Evolutionary conservation across 1,139 yeast genomes (phyloP).

Genomic region (Candida frijolesensis): DNA sequence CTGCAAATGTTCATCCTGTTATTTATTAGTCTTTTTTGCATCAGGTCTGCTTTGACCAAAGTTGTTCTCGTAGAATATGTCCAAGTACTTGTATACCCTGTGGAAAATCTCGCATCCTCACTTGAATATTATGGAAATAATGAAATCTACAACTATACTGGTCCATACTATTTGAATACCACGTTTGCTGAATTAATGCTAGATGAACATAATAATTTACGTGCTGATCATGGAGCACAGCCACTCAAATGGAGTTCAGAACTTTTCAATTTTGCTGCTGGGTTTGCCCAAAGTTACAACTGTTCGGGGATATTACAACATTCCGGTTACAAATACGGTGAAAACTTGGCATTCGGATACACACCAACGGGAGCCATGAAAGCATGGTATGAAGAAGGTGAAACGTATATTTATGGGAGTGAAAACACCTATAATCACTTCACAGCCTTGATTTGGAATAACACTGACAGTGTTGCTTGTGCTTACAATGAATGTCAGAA

Average conservation of each 20-base stretch:
- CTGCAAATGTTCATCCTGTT: neutral
- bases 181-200: slow-evolving; percentile 29
- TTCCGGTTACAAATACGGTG: slow-evolving; percentile 40
- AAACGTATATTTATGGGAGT: slow-evolving; percentile 27
- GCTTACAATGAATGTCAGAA: slow-evolving; percentile 40
- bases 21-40: neutral
- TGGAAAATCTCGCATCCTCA: no score
- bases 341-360: slow-evolving; percentile 43
- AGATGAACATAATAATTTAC: slow-evolving; percentile 29
- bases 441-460: slow-evolving; percentile 45
- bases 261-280: slow-evolving; percentile 32
- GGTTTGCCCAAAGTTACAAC: slow-evolving; percentile 30
- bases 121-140: no score
- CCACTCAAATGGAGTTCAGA: slow-evolving; percentile 33
- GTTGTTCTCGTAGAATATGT: slow-evolving; percentile 3
- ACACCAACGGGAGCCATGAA: slow-evolving; percentile 29
- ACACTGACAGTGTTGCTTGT: slow-evolving; percentile 39
- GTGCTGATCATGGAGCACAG: slow-evolving; percentile 33
- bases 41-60: neutral
- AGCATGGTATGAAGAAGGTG: slow-evolving; percentile 44
- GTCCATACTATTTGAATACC: slow-evolving; percentile 18
- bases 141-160: slow-evolving; percentile 16
- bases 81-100: neutral
- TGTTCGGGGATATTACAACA: slow-evolving; percentile 39
- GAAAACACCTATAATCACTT: slow-evolving; percentile 38